Evolutionary conservation across 106 monocot species (phyloP).

Genomic region (Narthecium ossifragum): DNA sequence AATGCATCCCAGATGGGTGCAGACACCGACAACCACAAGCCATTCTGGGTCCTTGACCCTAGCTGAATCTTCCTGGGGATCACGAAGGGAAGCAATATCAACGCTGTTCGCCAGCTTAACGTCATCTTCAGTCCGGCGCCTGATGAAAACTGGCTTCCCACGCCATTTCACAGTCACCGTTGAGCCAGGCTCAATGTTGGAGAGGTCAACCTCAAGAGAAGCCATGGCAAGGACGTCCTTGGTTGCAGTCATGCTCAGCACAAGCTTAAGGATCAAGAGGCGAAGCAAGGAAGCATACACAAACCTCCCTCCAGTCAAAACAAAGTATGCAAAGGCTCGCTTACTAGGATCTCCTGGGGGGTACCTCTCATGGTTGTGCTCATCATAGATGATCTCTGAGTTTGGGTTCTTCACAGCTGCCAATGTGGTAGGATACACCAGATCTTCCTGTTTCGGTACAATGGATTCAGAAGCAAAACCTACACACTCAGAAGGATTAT

Average conservation of each 20-base stretch:
- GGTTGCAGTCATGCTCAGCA: slow-evolving; percentile 36
- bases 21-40: slow-evolving; percentile 36
- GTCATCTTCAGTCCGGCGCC: slow-evolving; percentile 36
- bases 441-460: slow-evolving; percentile 1
- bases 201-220: slow-evolving; percentile 46
- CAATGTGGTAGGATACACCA: slow-evolving; percentile 5
- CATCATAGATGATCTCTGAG: slow-evolving; percentile 14
- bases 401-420: slow-evolving; percentile 20
- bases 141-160: slow-evolving; percentile 43
- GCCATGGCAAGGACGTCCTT: slow-evolving; percentile 43
- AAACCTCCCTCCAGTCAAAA: slow-evolving; percentile 19
- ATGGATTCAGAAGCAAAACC: slow-evolving; percentile 15
- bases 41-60: slow-evolving; percentile 37
- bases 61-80: slow-evolving; percentile 28
- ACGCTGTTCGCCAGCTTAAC: slow-evolving; percentile 30
- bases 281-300: slow-evolving; percentile 24
- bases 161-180: slow-evolving; percentile 49
- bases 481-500: neutral
- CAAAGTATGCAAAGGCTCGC: slow-evolving; percentile 19
- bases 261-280: slow-evolving; percentile 33
- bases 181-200: slow-evolving; percentile 33
- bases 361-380: slow-evolving; percentile 16
- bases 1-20: slow-evolving; percentile 43
- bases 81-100: slow-evolving; percentile 22
- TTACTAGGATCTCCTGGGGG: slow-evolving; percentile 23